Percentiles rank a stretch among this genome's conserved stretches.
Evolutionary conservation across 768 basidiomycete species (phyloP).

Genomic region (Phlegmacium glaucopus): DNA sequence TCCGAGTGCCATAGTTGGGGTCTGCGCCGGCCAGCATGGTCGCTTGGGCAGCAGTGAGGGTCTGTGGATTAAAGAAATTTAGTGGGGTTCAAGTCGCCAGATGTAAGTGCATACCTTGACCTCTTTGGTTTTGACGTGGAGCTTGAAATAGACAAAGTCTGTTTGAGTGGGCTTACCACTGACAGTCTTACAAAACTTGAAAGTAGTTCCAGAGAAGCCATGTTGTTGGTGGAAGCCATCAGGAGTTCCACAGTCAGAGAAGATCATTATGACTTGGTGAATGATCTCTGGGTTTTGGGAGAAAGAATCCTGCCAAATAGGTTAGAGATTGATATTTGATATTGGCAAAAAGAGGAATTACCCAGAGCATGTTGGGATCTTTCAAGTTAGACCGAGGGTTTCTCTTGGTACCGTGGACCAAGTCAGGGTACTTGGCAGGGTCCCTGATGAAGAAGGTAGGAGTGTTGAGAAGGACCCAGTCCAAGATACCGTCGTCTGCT

Average conservation of each 20-base stretch:
- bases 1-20: slow-evolving; percentile 81
- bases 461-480: slow-evolving; percentile 92
- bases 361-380: slow-evolving; percentile 85
- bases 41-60: slow-evolving; percentile 67
- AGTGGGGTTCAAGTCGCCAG: background rate
- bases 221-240: slow-evolving; percentile 85
- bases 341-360: slow-evolving; percentile 23
- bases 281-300: slow-evolving; percentile 86
- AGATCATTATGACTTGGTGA: slow-evolving; percentile 85
- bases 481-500: slow-evolving; percentile 91
- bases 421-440: slow-evolving; percentile 87
- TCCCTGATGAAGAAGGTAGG: slow-evolving; percentile 90
- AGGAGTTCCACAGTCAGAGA: slow-evolving; percentile 93
- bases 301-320: slow-evolving; percentile 81
- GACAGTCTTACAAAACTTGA: slow-evolving; percentile 81
- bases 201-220: slow-evolving; percentile 93
- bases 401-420: slow-evolving; percentile 92
- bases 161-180: too few species aligned
- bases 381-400: slow-evolving; percentile 91
- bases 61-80: slow-evolving; percentile 41
- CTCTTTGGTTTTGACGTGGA: slow-evolving; percentile 74
- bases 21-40: slow-evolving; percentile 64
- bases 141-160: slow-evolving; percentile 83
- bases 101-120: slow-evolving; percentile 81
- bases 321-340: background rate